Evolutionary conservation across 177 flowering plant genomes (phyloP).

Genomic region (Vitis hybrid): DNA sequence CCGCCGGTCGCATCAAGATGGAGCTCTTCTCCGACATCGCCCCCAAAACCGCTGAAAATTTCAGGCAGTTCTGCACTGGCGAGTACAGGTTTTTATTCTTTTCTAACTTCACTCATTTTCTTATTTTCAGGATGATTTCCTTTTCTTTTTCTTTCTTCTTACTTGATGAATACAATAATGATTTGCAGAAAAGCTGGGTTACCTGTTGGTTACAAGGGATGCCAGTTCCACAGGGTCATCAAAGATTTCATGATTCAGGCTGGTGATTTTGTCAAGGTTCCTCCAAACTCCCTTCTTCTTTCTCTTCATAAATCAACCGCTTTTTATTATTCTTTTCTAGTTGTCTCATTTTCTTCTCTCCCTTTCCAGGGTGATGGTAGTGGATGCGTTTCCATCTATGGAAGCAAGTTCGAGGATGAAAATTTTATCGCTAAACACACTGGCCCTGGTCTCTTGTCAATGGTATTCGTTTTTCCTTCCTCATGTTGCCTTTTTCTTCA

Average conservation of each 20-base stretch:
- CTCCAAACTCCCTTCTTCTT: slow-evolving; percentile 6
- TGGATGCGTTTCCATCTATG: slow-evolving; percentile 87
- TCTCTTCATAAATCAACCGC: background rate
- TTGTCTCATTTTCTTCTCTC: slow-evolving; percentile 1
- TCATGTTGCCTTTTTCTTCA: background rate
- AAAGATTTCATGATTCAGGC: slow-evolving; percentile 98
- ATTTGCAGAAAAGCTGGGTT: slow-evolving; percentile 77
- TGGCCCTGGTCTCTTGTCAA: slow-evolving; percentile 91
- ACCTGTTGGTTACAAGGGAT: slow-evolving; percentile 92
- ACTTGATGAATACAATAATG: slow-evolving; percentile 11
- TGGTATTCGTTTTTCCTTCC: slow-evolving; percentile 52
- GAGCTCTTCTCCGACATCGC: slow-evolving; percentile 96
- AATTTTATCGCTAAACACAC: slow-evolving; percentile 94
- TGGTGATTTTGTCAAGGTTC: slow-evolving; percentile 95
- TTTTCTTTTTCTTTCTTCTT: background rate
- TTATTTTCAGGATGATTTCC: background rate
- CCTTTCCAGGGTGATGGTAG: slow-evolving; percentile 90
- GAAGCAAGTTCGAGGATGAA: slow-evolving; percentile 95
- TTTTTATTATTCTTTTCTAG: background rate
- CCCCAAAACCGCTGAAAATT: slow-evolving; percentile 94
- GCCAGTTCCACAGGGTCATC: slow-evolving; percentile 95
- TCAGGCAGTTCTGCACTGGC: slow-evolving; percentile 98
- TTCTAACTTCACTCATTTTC: background rate
- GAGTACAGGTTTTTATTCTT: slow-evolving; percentile 61
- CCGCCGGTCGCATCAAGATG: slow-evolving; percentile 98